A percentile compares a stretch with the other conserved stretches of the same genome.
phyloP scores from a whole-genome alignment of 257 asterid genomes.

The Nicotiana tabacum region DNA sequence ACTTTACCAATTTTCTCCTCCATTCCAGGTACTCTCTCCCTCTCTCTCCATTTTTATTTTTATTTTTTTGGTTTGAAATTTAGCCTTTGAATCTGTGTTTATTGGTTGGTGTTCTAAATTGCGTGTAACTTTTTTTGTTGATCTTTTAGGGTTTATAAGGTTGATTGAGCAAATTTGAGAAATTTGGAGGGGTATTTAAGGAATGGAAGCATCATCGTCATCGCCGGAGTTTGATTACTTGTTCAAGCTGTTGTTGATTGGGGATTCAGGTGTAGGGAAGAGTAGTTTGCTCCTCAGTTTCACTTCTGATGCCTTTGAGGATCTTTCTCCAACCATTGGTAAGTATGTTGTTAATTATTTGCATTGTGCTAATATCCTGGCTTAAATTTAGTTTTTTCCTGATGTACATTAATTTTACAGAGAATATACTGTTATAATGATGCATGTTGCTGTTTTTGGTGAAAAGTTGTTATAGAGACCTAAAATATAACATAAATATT shows the following conservation, averaged over 20 bases:
- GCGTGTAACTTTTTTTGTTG: neutral
- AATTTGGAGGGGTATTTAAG: constrained; percentile 26
- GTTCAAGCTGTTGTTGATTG: constrained; percentile 44
- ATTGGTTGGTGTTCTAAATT: neutral
- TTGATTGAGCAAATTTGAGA: constrained; percentile 6
- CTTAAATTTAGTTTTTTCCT: too few relatives aligned
- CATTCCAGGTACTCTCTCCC: neutral
- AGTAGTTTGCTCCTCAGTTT: constrained; percentile 85
- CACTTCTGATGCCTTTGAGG: constrained; percentile 80
- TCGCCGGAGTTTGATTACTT: constrained; percentile 41
- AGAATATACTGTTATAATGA: too few relatives aligned
- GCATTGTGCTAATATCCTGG: too few relatives aligned
- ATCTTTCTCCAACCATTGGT: constrained; percentile 78
- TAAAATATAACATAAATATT: too few relatives aligned
- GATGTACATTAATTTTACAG: too few relatives aligned
- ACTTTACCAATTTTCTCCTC: neutral
- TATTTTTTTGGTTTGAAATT: neutral
- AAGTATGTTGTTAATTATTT: neutral
- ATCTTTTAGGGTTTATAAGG: neutral
- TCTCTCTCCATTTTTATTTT: neutral
- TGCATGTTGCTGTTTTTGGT: too few relatives aligned
- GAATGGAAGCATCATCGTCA: constrained; percentile 32
- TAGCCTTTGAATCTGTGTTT: neutral
- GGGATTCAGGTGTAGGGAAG: constrained; percentile 96
- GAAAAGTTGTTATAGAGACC: too few relatives aligned